Evolutionary conservation across 148 eudicot genomes (phyloP).

Genomic region (Agrostemma githago): DNA sequence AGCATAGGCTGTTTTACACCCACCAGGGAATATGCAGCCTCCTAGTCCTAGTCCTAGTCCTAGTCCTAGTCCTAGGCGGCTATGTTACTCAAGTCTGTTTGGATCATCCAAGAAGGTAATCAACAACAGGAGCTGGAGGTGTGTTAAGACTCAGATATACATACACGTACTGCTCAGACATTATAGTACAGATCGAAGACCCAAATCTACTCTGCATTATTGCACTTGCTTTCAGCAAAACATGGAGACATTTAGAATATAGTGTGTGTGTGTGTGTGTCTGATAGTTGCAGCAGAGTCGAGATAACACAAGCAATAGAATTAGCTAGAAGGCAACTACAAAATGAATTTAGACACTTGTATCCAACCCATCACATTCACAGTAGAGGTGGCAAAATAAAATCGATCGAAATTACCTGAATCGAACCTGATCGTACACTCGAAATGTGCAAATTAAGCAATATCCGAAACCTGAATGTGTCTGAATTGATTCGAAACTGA

Average conservation of each 20-base stretch:
- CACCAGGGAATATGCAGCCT: not conserved
- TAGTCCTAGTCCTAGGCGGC: too few species aligned
- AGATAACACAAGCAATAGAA: conserved; percentile 39
- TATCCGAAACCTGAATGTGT: too few species aligned
- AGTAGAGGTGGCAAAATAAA: too few species aligned
- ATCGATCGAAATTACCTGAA: too few species aligned
- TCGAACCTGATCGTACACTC: too few species aligned
- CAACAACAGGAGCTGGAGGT: not conserved
- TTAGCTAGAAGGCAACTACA: too few species aligned
- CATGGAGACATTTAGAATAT: not conserved
- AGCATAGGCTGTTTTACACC: not conserved
- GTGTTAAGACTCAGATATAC: not conserved
- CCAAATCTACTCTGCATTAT: not conserved
- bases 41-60: too few species aligned
- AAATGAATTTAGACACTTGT: conserved; percentile 20
- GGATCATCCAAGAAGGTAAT: not conserved
- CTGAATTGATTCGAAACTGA: too few species aligned
- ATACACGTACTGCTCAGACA: not conserved
- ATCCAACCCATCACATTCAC: conserved; percentile 34
- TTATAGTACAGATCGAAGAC: not conserved
- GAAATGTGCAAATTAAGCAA: too few species aligned
- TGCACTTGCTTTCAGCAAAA: not conserved
- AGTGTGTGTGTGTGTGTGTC: too few species aligned
- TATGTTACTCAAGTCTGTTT: not conserved
- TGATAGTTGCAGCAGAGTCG: conserved; percentile 24